phyloP scores from a whole-genome alignment of 2,329 filamentous ascomycete species.

The Fusarium palustre region DNA sequence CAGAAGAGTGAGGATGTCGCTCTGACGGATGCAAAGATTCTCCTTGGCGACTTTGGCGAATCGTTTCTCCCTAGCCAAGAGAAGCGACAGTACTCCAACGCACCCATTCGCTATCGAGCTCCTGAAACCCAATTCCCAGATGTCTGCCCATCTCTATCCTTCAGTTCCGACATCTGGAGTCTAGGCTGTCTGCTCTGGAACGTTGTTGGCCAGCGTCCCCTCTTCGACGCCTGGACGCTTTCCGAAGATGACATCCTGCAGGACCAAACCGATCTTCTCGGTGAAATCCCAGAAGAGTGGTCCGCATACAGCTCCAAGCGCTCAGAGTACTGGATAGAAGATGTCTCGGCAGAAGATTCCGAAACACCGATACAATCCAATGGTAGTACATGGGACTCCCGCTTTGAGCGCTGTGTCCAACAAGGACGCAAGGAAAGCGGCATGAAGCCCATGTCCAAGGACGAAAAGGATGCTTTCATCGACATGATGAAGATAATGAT shows the following conservation, averaged over 20 bases:
- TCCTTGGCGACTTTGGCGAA: slow-evolving; percentile 41
- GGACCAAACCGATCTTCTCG: slow-evolving; percentile 37
- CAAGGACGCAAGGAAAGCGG: slow-evolving; percentile 34
- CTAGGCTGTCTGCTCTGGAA: slow-evolving; percentile 42
- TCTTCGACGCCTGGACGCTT: slow-evolving; percentile 40
- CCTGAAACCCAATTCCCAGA: slow-evolving; percentile 40
- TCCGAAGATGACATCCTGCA: slow-evolving; percentile 39
- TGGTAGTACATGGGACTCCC: slow-evolving; percentile 26
- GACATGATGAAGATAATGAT: slow-evolving; percentile 42
- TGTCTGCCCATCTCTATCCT: slow-evolving; percentile 31
- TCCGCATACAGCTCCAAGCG: slow-evolving; percentile 25
- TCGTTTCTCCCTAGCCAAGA: slow-evolving; percentile 33
- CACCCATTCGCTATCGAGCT: slow-evolving; percentile 36
- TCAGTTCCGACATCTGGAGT: slow-evolving; percentile 40
- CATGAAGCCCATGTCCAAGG: slow-evolving; percentile 28
- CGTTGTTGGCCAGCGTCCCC: slow-evolving; percentile 32
- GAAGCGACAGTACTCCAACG: slow-evolving; percentile 36
- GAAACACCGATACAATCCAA: slow-evolving; percentile 1
- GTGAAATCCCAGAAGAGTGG: slow-evolving; percentile 39
- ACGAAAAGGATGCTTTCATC: slow-evolving; percentile 37
- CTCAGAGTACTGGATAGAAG: slow-evolving; percentile 33
- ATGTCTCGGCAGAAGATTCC: slow-evolving; percentile 14
- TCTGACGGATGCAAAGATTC: slow-evolving; percentile 33
- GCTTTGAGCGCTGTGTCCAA: slow-evolving; percentile 36
- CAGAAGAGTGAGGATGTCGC: slow-evolving; percentile 38